Conservation (phyloP, 1,284 basidiomycete genomes). For the Trichosporon coremiiforme region DNA sequence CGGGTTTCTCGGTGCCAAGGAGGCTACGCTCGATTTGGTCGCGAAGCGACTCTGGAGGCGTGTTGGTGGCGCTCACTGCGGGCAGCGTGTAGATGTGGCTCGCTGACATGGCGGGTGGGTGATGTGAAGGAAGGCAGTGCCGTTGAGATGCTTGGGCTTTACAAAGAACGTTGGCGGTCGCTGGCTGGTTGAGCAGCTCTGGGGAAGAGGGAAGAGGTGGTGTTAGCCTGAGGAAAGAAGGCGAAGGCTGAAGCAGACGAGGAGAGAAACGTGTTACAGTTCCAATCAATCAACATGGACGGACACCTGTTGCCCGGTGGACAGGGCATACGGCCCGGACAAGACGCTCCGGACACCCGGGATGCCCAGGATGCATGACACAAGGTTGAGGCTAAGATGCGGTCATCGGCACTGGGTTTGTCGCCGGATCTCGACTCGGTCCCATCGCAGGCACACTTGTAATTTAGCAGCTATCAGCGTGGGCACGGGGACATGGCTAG, state of each 20-base stretch:
- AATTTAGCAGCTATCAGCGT: slow-evolving; percentile 6
- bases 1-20: slow-evolving; percentile 33
- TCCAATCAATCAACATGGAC: not conserved
- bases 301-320: not conserved
- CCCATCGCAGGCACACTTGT: not conserved
- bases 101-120: slow-evolving; percentile 19
- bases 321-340: not conserved
- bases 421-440: slow-evolving; percentile 4
- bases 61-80: slow-evolving; percentile 12
- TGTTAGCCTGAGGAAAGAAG: not conserved
- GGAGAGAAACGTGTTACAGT: slow-evolving; percentile 3
- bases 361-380: not conserved
- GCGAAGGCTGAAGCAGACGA: not conserved
- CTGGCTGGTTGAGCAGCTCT: slow-evolving; percentile 13
- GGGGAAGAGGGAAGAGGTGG: not conserved
- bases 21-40: slow-evolving; percentile 47
- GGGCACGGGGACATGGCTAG: not conserved
- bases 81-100: slow-evolving; percentile 31
- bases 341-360: not conserved
- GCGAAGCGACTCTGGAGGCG: slow-evolving; percentile 32
- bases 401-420: not conserved
- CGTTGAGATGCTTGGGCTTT: not conserved
- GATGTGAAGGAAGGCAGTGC: not conserved
- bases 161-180: not conserved
- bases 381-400: slow-evolving; percentile 4